phyloP scores from a whole-genome alignment of 2,329 filamentous ascomycete genomes.

The Sporothrix variecibatus region DNA sequence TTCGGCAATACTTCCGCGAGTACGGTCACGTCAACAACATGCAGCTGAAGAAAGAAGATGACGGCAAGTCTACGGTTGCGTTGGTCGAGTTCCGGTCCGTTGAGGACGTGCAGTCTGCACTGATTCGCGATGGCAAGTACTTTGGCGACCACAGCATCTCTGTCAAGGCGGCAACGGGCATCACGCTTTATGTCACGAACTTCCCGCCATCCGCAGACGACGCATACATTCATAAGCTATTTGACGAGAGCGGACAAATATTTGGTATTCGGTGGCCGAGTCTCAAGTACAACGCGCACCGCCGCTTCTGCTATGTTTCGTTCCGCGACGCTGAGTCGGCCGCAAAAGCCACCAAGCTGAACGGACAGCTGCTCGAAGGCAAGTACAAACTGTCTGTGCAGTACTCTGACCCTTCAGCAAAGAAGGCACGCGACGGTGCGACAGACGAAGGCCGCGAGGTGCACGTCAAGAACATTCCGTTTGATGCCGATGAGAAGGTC shows the following conservation, averaged over 20 bases:
- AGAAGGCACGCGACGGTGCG: slow-evolving; percentile 77
- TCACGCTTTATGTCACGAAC: slow-evolving; percentile 88
- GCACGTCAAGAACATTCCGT: slow-evolving; percentile 71
- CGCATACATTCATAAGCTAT: slow-evolving; percentile 66
- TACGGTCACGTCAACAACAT: slow-evolving; percentile 83
- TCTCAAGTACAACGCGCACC: slow-evolving; percentile 82
- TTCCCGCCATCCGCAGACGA: slow-evolving; percentile 79
- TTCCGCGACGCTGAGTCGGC: slow-evolving; percentile 72
- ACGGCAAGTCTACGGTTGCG: slow-evolving; percentile 65
- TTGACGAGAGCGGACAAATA: slow-evolving; percentile 76
- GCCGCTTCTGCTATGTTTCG: slow-evolving; percentile 95
- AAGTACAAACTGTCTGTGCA: slow-evolving; percentile 71
- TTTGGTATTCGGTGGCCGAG: slow-evolving; percentile 87
- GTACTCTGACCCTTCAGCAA: slow-evolving; percentile 79
- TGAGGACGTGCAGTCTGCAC: slow-evolving; percentile 79
- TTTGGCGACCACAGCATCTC: slow-evolving; percentile 72
- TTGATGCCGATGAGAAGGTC: slow-evolving; percentile 64
- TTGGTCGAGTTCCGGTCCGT: slow-evolving; percentile 81
- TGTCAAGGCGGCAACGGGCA: slow-evolving; percentile 72
- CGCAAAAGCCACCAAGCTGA: slow-evolving; percentile 68
- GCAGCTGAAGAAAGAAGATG: slow-evolving; percentile 64
- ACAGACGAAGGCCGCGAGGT: slow-evolving; percentile 86
- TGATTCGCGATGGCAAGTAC: slow-evolving; percentile 78
- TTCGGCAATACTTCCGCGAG: slow-evolving; percentile 89
- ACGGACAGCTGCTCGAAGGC: slow-evolving; percentile 69